Evolutionary conservation across 805 yeast genomes (phyloP), one percentile per base, ranked within the genome.

Genomic region (Candida krabiensis): DNA sequence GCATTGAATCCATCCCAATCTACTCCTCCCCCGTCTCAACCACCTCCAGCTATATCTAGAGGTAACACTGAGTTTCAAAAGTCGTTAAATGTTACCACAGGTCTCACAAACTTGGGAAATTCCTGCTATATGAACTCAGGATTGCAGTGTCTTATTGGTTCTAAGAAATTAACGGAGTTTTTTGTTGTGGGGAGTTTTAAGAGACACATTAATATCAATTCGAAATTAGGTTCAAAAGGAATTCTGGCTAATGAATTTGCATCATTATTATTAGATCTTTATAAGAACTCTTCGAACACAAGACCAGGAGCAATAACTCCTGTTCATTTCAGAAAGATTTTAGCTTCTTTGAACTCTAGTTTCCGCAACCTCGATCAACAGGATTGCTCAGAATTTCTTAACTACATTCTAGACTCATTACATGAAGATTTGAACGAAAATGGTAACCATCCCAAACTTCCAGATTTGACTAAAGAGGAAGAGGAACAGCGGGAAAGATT

Each of bases 91-190:
- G 72, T 80, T 35, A 67, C 79, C 14, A 79, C 89, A 0, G 97
- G 98, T 0, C 67, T 90, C 5, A 68, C 71, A 11, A 90, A 90
- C 57, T 66, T 90, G 44, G 96, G 96, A 2, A 91, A 91, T 53
- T 85, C 96, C 0, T 90, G 97, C 60, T 90, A 90, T 61, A 84
- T 90, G 89, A 90, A 90, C 62, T 84, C 96, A 49, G 72, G 85
- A 3, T 61, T 90, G n/a, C 98, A 90, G 63, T 87, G 96, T 59
- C 58, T 91, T 24, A 71, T 82, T 3, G 90, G 91, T 1, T 80
- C 91, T 0, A 78, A 79, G 1, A 80, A 78, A 41, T 63, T 90
- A 19, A 71, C 82, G 3, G 69, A 66, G 31, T 77, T 84, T 39
- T 85, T 90, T 52, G 64, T 82, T 30, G 63, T 71, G 46, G 80